Percentiles rank a stretch among this genome's conserved stretches.
Evolutionary conservation across 1,139 yeast species (phyloP).

Genomic region (Hyphopichia wangnamkhiaoensis): DNA sequence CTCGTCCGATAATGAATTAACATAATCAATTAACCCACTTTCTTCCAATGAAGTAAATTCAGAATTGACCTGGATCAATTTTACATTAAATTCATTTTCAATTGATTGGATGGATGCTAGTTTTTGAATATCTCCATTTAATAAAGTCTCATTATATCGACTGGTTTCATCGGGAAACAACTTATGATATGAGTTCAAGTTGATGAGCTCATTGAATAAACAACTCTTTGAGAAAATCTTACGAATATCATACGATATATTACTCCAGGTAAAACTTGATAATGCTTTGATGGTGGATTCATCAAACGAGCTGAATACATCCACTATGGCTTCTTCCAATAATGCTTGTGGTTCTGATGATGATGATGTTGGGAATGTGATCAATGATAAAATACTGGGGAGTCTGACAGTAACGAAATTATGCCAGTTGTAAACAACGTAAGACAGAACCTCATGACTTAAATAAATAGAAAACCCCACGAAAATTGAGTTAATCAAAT

Average conservation of each 20-base stretch:
- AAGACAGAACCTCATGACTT: slow-evolving; percentile 17
- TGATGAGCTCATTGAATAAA: slow-evolving; percentile 34
- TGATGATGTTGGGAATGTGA: slow-evolving; percentile 8
- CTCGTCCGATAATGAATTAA: slow-evolving; percentile 21
- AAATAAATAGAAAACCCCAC: slow-evolving; percentile 15
- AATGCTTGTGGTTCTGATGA: background rate
- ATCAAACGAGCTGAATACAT: slow-evolving; percentile 15
- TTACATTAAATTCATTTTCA: slow-evolving; percentile 26
- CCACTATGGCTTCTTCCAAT: slow-evolving; percentile 10
- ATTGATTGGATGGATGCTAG: slow-evolving; percentile 17
- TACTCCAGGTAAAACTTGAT: slow-evolving; percentile 10
- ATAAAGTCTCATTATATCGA: slow-evolving; percentile 30
- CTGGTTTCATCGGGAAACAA: slow-evolving; percentile 38
- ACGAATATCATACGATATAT: slow-evolving; percentile 46
- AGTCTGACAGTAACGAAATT: slow-evolving; percentile 35
- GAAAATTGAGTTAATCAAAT: slow-evolving; percentile 22
- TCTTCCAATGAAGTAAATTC: slow-evolving; percentile 59
- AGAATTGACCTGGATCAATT: slow-evolving; percentile 46
- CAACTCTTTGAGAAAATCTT: slow-evolving; percentile 59
- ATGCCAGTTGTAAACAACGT: slow-evolving; percentile 34
- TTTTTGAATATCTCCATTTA: slow-evolving; percentile 24
- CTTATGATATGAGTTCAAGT: slow-evolving; percentile 42
- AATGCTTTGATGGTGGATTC: slow-evolving; percentile 10
- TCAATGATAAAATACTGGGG: slow-evolving; percentile 21
- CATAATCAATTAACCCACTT: slow-evolving; percentile 46